Conservation (phyloP, 495 filamentous ascomycete species). For the Thozetella sp. region DNA sequence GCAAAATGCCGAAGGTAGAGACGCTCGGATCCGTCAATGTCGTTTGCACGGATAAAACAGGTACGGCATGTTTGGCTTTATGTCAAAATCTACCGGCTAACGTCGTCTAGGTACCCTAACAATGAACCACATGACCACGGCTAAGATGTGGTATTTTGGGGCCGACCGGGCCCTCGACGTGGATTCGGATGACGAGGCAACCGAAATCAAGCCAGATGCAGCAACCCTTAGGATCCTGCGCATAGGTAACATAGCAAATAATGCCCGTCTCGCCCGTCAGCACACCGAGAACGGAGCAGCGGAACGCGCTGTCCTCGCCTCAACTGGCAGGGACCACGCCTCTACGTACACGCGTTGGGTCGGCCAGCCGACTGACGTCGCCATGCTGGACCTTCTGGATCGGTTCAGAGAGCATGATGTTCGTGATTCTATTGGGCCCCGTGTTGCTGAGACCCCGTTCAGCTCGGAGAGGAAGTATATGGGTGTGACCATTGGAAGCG, state of each 20-base stretch:
- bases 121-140: constrained; percentile 97
- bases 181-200: constrained; percentile 65
- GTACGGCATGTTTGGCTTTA: constrained; percentile 26
- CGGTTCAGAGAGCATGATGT: constrained; percentile 88
- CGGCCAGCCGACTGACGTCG: constrained; percentile 95
- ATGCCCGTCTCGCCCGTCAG: constrained; percentile 71
- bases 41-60: constrained; percentile 97
- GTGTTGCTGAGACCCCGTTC: constrained; percentile 86
- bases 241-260: constrained; percentile 95
- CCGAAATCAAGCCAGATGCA: constrained; percentile 62
- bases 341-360: constrained; percentile 85
- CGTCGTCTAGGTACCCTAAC: constrained; percentile 73
- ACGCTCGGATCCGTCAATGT: constrained; percentile 98
- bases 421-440: constrained; percentile 76
- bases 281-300: constrained; percentile 64
- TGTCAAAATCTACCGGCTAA: not conserved
- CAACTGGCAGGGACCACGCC: constrained; percentile 62
- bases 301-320: constrained; percentile 75
- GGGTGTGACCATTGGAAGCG: constrained; percentile 81
- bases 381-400: constrained; percentile 90
- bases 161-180: constrained; percentile 70
- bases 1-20: constrained; percentile 93
- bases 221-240: constrained; percentile 79
- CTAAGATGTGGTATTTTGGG: constrained; percentile 94
- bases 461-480: constrained; percentile 99